Percentiles rank a stretch among this genome's conserved stretches.
Evolutionary conservation across 768 basidiomycete genomes (phyloP).

Genomic region (Strobilomyces confusus): DNA sequence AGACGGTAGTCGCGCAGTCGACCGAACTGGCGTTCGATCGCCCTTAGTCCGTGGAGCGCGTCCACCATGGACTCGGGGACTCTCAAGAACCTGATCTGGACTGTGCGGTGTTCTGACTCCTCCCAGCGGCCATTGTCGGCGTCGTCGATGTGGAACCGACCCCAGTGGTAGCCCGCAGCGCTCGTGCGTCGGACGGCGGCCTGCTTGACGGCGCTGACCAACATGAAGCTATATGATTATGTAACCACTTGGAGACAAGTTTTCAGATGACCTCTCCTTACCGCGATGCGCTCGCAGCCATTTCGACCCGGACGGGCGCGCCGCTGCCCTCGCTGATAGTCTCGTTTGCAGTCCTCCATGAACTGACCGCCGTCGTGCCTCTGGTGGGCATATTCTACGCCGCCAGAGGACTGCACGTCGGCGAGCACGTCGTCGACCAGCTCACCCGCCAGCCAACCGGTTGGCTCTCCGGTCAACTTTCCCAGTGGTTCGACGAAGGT

Average conservation of each 20-base stretch:
- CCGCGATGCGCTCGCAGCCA: constrained; percentile 48
- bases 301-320: constrained; percentile 68
- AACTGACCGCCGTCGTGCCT: constrained; percentile 76
- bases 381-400: constrained; percentile 71
- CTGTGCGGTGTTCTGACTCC: constrained; percentile 21
- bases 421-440: constrained; percentile 55
- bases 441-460: constrained; percentile 25
- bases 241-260: constrained; percentile 8
- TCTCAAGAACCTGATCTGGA: constrained; percentile 39
- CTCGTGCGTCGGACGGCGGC: neutral
- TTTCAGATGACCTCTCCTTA: constrained; percentile 36
- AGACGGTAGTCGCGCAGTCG: constrained; percentile 42
- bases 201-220: constrained; percentile 10
- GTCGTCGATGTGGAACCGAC: constrained; percentile 24
- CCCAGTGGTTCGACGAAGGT: constrained; percentile 74
- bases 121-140: constrained; percentile 18
- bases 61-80: constrained; percentile 45
- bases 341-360: constrained; percentile 83
- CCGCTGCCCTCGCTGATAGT: constrained; percentile 72
- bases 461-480: constrained; percentile 44
- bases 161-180: constrained; percentile 2
- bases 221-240: constrained; percentile 23
- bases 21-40: constrained; percentile 54
- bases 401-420: constrained; percentile 62
- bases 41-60: constrained; percentile 48